Conservation (phyloP, 352 stramenopile genomes). For the Globisporangium recalcitrans region DNA sequence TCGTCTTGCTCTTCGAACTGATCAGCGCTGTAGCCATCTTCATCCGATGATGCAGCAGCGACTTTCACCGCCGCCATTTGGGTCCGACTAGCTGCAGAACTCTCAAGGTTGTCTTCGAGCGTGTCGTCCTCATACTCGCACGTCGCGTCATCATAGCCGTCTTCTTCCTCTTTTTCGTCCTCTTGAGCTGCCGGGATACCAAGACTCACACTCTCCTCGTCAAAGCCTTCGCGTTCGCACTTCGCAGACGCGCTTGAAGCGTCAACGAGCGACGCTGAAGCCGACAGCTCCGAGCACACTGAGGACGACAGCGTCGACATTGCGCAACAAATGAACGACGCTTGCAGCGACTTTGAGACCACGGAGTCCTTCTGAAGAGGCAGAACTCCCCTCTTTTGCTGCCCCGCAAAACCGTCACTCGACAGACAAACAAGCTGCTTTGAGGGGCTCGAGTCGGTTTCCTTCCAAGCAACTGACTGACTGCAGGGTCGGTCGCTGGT, state of each 20-base stretch:
- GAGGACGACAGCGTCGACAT: conserved; percentile 1
- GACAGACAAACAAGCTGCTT: too few relatives aligned
- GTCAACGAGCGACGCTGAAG: neutral
- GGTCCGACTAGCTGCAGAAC: neutral
- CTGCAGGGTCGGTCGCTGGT: too few relatives aligned
- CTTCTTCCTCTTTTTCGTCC: neutral
- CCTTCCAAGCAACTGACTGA: too few relatives aligned
- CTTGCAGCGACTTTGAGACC: neutral
- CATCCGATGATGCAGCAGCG: neutral
- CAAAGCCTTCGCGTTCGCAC: conserved; percentile 15
- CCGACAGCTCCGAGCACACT: neutral
- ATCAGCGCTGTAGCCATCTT: conserved; percentile 11
- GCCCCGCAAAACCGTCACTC: too few relatives aligned
- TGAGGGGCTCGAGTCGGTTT: too few relatives aligned
- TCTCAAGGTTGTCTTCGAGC: conserved; percentile 10
- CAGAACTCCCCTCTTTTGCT: too few relatives aligned
- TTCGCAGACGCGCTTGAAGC: neutral
- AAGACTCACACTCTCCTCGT: neutral
- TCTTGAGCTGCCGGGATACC: neutral
- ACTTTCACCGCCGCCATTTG: neutral
- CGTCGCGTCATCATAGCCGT: neutral
- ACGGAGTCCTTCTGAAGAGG: neutral
- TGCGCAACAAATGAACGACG: too few relatives aligned
- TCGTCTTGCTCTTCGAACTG: conserved; percentile 13
- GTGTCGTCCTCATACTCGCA: conserved; percentile 14